These are phyloP conservation scores for Monocercomonoides exilis DNA, from an alignment of 78 protist species.

Conservation along the genomic window DNA sequence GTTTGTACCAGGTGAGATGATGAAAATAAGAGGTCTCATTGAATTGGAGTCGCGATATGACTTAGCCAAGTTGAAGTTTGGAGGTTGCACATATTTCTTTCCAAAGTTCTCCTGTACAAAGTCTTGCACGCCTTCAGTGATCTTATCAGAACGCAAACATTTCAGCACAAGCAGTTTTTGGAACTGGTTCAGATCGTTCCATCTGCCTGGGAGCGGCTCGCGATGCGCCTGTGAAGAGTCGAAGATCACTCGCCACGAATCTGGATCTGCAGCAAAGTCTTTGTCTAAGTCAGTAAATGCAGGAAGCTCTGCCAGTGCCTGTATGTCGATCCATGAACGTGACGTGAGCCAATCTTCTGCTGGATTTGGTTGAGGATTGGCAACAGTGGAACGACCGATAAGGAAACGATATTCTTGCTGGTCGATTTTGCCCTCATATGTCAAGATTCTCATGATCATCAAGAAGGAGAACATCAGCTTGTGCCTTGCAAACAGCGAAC, in stretches of 20 bases:
- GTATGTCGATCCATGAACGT: constrained; percentile 53
- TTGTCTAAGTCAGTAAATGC: constrained; percentile 23
- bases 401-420: constrained; percentile 53
- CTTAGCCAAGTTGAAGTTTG: constrained; percentile 60
- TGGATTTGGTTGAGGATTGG: constrained; percentile 33
- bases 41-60: constrained; percentile 48
- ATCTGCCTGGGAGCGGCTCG: constrained; percentile 27
- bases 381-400: constrained; percentile 36
- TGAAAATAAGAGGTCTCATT: constrained; percentile 68
- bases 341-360: constrained; percentile 54
- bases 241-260: constrained; percentile 19
- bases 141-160: constrained; percentile 67
- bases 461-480: constrained; percentile 64
- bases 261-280: background rate
- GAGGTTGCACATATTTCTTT: constrained; percentile 69
- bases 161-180: constrained; percentile 52
- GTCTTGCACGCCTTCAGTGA: constrained; percentile 43
- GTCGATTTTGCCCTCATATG: constrained; percentile 21
- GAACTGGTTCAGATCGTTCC: background rate
- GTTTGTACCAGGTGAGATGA: constrained; percentile 80
- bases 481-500: constrained; percentile 71
- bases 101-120: constrained; percentile 39
- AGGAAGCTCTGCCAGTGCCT: constrained; percentile 21
- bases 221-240: constrained; percentile 33
- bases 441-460: constrained; percentile 38